Evolutionary conservation across 192 early-diverging fungal genomes (phyloP).

Genomic region (Mortierella antarctica): DNA sequence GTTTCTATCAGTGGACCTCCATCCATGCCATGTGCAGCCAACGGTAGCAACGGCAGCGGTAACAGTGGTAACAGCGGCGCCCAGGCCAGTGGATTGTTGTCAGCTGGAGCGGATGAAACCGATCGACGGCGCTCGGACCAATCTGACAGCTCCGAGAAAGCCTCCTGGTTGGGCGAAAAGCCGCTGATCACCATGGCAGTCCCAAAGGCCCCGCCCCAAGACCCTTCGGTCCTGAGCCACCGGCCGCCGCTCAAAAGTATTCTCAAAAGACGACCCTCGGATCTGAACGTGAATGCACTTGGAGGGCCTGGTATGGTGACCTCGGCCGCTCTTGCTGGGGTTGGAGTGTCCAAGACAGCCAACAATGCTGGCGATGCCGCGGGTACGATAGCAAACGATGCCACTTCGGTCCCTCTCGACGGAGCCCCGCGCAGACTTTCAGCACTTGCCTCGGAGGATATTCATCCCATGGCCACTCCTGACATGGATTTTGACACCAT

Average conservation of each 20-base stretch:
- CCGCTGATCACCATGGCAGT: constrained; percentile 2
- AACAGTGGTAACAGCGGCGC: too few species aligned
- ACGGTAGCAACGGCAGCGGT: too few species aligned
- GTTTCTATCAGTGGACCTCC: not conserved
- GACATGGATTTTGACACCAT: not conserved
- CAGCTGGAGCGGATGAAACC: too few species aligned
- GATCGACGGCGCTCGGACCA: too few species aligned
- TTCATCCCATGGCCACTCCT: constrained; percentile 25
- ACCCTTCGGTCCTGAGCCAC: not conserved
- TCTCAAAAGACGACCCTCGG: constrained; percentile 19
- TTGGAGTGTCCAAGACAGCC: not conserved
- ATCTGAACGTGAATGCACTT: not conserved
- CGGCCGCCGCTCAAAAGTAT: constrained; percentile 29
- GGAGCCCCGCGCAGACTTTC: not conserved
- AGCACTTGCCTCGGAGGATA: constrained; percentile 1
- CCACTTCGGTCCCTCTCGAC: too few species aligned
- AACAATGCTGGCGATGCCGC: not conserved
- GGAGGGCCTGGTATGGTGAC: not conserved
- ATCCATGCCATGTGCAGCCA: too few species aligned
- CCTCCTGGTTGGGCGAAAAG: too few species aligned
- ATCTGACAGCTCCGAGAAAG: too few species aligned
- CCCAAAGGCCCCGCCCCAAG: constrained; percentile 15
- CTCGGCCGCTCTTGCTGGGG: not conserved
- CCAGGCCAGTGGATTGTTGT: too few species aligned
- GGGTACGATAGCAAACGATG: not conserved